A percentile compares a stretch with the other conserved stretches of the same genome.
phyloP scores from a whole-genome alignment of 345 rosid species.

The Lagerstroemia speciosa region DNA sequence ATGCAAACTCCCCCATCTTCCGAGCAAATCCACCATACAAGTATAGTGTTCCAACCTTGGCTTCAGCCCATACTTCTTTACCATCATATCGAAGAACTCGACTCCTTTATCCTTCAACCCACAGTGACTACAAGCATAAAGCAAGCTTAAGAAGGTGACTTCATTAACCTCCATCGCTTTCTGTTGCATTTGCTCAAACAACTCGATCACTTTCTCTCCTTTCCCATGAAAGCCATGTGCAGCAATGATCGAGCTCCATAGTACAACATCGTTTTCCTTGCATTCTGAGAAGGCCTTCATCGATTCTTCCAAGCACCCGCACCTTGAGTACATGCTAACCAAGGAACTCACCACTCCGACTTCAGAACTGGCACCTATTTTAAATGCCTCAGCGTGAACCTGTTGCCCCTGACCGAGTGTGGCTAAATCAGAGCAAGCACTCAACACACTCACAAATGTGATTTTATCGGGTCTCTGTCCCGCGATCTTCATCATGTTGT shows the following conservation, averaged over 20 bases:
- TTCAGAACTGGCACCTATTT: slow-evolving; percentile 61
- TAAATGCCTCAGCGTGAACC: slow-evolving; percentile 75
- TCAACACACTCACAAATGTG: slow-evolving; percentile 66
- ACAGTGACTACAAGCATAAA: slow-evolving; percentile 79
- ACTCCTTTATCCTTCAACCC: slow-evolving; percentile 76
- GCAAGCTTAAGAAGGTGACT: slow-evolving; percentile 75
- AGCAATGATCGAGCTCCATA: slow-evolving; percentile 76
- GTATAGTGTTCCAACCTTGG: slow-evolving; percentile 70
- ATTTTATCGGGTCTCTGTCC: slow-evolving; percentile 60
- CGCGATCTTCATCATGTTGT: slow-evolving; percentile 46
- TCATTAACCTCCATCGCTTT: slow-evolving; percentile 66
- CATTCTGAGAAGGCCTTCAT: slow-evolving; percentile 58
- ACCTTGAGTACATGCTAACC: slow-evolving; percentile 84
- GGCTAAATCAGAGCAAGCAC: slow-evolving; percentile 76
- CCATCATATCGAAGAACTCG: slow-evolving; percentile 48
- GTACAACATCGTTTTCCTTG: slow-evolving; percentile 49
- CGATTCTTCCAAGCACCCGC: slow-evolving; percentile 77
- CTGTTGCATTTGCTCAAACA: slow-evolving; percentile 57
- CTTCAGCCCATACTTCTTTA: slow-evolving; percentile 37
- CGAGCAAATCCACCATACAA: slow-evolving; percentile 87
- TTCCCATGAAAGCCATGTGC: slow-evolving; percentile 80
- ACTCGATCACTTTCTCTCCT: slow-evolving; percentile 53
- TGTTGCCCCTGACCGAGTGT: slow-evolving; percentile 51
- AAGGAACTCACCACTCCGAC: slow-evolving; percentile 74
- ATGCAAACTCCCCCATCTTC: slow-evolving; percentile 63